Base-by-base conservation (phyloP, 495 filamentous ascomycete species). In the Aspergillus ostianus region DNA sequence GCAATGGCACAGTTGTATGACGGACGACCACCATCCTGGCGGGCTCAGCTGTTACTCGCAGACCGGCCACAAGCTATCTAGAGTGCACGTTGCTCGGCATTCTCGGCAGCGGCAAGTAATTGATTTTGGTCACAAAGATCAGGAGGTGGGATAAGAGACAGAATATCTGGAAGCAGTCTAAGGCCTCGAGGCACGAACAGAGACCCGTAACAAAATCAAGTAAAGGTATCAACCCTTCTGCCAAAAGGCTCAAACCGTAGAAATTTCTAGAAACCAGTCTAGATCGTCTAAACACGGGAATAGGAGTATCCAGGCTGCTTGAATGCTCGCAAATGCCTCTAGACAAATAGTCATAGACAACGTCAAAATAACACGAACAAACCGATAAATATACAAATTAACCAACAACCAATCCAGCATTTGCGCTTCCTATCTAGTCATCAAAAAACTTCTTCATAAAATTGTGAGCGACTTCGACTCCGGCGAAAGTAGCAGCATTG, bases 381-480 rank as follows among this genome's bases (percentile, higher is more conserved):
- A 41, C 36, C 36, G 4, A 41, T 41, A 41, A 15, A 41, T 41
- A 4, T 41, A 41, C 36, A 41, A 41, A 41, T 0, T 1, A 41
- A 41, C 30, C 10, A 15, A 50, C 21, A 21, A 18, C 30, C 23
- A 7, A 26, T 10, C n/a, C 47, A 26, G 47, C 47, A 7, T n/a
- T 10, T 10, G 36, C 36, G 36, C 36, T 41, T 41, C 12, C 51
- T 52, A 30, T 26, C 17, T 48, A 21, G 54, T 73, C 63, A 58
- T 76, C 75, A 27, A 93, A 91, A 18, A 86, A 69, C 80, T 83
- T 90, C 67, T 85, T 87, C 89, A 92, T 90, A 57, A 85, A 84
- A 70, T 92, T 88, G 68, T 93, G 89, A 20, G 90, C 89, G 63
- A 93, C 70, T 75, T 93, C 90, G 2, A 93, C 90, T 26, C 90